Conservation (phyloP, 83 land plant species). For the Isoetes engelmannii region DNA sequence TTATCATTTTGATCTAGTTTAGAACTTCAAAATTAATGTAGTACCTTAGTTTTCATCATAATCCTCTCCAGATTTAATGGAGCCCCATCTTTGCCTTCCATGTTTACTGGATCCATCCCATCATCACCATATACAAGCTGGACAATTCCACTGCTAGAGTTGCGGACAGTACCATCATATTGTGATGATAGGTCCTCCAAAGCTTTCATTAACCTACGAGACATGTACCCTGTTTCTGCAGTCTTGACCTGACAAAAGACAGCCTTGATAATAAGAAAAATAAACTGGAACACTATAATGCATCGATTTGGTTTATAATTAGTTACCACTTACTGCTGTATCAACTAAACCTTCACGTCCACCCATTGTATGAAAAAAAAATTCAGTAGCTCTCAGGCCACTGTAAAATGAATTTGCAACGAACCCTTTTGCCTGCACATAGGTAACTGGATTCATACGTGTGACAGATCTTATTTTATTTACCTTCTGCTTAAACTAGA, state of each 20-base stretch:
- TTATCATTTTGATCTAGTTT: constrained; percentile 9
- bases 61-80: constrained; percentile 71
- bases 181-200: constrained; percentile 79
- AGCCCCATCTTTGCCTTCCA: constrained; percentile 74
- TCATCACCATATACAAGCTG: constrained; percentile 93
- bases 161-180: constrained; percentile 87
- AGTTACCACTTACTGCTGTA: constrained; percentile 58
- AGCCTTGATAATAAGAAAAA: not conserved
- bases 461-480: too few species aligned
- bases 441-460: not conserved
- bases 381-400: constrained; percentile 87
- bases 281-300: not conserved
- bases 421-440: constrained; percentile 85
- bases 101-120: constrained; percentile 91
- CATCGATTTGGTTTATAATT: not conserved
- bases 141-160: constrained; percentile 70
- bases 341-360: constrained; percentile 99
- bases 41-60: constrained; percentile 70
- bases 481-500: not conserved
- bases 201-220: constrained; percentile 88
- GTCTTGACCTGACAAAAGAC: constrained; percentile 73
- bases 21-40: not conserved
- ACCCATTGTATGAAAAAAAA: constrained; percentile 98
- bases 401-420: constrained; percentile 90
- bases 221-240: constrained; percentile 98